A percentile compares a stretch with the other conserved stretches of the same genome.
Conservation (phyloP, 768 basidiomycete genomes). For the Amanita subjunquillea region DNA sequence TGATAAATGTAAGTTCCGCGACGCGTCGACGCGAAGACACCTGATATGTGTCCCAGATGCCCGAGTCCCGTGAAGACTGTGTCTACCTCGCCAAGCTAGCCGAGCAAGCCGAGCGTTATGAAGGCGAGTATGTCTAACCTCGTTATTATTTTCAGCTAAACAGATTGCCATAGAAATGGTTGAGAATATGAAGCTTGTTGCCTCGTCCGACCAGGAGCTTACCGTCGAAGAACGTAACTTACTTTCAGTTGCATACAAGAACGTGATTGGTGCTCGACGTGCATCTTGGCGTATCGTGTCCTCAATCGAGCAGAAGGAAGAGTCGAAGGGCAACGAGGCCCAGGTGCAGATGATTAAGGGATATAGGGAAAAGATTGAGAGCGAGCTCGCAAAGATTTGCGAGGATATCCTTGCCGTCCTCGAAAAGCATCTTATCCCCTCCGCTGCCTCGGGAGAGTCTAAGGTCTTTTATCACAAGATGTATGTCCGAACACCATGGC, state of each 20-base stretch:
- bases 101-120: conserved; percentile 99
- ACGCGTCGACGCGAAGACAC: conserved; percentile 31
- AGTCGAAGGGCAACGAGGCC: conserved; percentile 93
- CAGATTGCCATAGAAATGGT: conserved; percentile 71
- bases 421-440: conserved; percentile 96
- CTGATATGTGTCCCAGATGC: conserved; percentile 46
- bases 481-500: conserved; percentile 30
- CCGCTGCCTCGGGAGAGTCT: conserved; percentile 91
- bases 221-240: conserved; percentile 98
- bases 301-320: conserved; percentile 98
- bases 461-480: conserved; percentile 99
- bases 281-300: conserved; percentile 98
- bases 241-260: conserved; percentile 98
- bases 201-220: conserved; percentile 95
- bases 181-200: conserved; percentile 98
- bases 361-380: conserved; percentile 96
- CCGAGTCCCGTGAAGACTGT: conserved; percentile 86
- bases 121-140: conserved; percentile 44
- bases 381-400: conserved; percentile 95
- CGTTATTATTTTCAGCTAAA: conserved; percentile 7
- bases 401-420: conserved; percentile 97
- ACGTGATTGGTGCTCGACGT: conserved; percentile 96
- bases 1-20: conserved; percentile 32
- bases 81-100: conserved; percentile 99
- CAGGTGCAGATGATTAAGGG: conserved; percentile 97